Percentiles rank a stretch among this genome's conserved stretches.
Conservation (phyloP, 192 early-diverging fungal species). For the Helicostylum pulchrum region DNA sequence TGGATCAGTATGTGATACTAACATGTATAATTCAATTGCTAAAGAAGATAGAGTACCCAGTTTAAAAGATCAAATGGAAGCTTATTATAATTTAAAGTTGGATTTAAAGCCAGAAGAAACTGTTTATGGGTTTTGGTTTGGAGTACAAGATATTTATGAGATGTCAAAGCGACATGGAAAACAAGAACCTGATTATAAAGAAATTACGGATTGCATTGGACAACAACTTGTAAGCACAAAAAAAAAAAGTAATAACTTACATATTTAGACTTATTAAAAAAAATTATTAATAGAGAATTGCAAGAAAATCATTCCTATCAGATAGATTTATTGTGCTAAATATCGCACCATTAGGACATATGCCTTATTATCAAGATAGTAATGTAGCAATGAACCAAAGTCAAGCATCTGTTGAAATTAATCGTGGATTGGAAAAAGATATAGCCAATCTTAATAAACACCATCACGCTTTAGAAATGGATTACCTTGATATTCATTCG, state of each 20-base stretch:
- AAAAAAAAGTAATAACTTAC: background rate
- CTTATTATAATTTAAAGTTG: constrained; percentile 19
- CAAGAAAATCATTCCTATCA: constrained; percentile 19
- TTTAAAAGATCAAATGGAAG: constrained; percentile 28
- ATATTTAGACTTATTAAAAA: background rate
- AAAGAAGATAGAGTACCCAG: constrained; percentile 14
- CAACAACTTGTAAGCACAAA: constrained; percentile 20
- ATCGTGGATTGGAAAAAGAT: constrained; percentile 15
- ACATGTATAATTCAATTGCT: constrained; percentile 16
- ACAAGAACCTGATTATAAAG: constrained; percentile 11
- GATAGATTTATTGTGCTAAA: constrained; percentile 23
- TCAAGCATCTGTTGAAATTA: constrained; percentile 12
- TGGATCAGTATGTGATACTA: constrained; percentile 34
- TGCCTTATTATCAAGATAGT: constrained; percentile 21
- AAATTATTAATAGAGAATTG: constrained; percentile 17
- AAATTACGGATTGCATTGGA: constrained; percentile 12
- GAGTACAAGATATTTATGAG: constrained; percentile 28
- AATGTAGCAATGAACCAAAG: background rate
- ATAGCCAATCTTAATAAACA: constrained; percentile 15
- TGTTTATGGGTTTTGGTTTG: constrained; percentile 35
- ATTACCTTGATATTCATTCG: constrained; percentile 19
- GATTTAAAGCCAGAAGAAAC: constrained; percentile 30
- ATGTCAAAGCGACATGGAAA: constrained; percentile 3
- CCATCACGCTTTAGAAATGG: constrained; percentile 7
- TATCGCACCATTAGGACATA: constrained; percentile 26